Percentiles rank a stretch among this genome's conserved stretches.
Evolutionary conservation across 148 eudicot genomes (phyloP).

Genomic region (Talinum fruticosum): DNA sequence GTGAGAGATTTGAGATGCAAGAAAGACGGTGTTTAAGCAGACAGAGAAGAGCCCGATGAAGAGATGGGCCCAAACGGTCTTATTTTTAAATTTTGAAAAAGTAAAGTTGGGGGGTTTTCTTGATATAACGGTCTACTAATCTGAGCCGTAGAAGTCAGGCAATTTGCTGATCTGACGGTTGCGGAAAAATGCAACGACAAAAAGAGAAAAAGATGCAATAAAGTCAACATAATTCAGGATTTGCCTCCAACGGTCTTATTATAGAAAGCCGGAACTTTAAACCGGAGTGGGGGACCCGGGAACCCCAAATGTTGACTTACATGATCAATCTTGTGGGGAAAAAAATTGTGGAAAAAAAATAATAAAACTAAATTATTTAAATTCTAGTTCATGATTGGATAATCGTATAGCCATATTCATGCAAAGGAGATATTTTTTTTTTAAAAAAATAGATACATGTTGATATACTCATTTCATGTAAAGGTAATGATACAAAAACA

Average conservation of each 20-base stretch:
- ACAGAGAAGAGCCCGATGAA: not conserved
- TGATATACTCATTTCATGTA: too few species aligned
- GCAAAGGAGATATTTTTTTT: too few species aligned
- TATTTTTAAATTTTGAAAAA: slow-evolving; percentile 33
- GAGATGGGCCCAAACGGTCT: slow-evolving; percentile 30
- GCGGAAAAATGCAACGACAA: not conserved
- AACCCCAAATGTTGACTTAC: not conserved
- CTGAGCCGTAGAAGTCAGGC: slow-evolving; percentile 7
- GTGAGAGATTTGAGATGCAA: slow-evolving; percentile 3
- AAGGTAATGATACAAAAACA: too few species aligned
- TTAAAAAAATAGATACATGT: too few species aligned
- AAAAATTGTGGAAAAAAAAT: not conserved
- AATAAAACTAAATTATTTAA: too few species aligned
- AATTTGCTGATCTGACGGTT: slow-evolving; percentile 19
- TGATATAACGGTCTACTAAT: slow-evolving; percentile 27
- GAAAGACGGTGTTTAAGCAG: slow-evolving; percentile 9
- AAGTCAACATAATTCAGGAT: slow-evolving; percentile 27
- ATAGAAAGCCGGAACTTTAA: not conserved
- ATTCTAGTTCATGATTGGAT: too few species aligned
- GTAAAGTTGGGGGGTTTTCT: not conserved
- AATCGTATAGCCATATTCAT: too few species aligned
- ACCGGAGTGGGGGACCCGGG: not conserved
- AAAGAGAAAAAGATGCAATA: not conserved
- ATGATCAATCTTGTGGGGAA: not conserved
- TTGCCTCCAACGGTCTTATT: slow-evolving; percentile 31